A percentile compares a stretch with the other conserved stretches of the same genome.
phyloP scores from a whole-genome alignment of 148 eudicot species.

The Hydrangea macrophylla region DNA sequence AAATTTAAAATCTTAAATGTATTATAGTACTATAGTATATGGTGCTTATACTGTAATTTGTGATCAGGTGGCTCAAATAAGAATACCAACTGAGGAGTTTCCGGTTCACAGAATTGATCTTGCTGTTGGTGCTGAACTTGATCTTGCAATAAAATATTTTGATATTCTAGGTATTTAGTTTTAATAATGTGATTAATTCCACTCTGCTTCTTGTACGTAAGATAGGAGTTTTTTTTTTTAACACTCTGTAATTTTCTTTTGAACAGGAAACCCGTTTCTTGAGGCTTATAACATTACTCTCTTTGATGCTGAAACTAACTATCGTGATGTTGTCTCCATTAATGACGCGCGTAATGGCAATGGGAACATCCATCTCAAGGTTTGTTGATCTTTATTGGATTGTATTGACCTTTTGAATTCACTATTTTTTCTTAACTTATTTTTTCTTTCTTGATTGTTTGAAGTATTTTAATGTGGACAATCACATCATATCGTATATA shows the following conservation, averaged over 20 bases:
- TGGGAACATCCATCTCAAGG: conserved; percentile 57
- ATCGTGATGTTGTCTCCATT: conserved; percentile 54
- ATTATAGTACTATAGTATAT: not conserved
- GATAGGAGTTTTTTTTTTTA: conserved; percentile 6
- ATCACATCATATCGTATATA: not conserved
- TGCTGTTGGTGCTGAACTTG: conserved; percentile 67
- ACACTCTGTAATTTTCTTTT: conserved; percentile 14
- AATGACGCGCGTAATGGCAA: conserved; percentile 31
- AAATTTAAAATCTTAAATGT: too few relatives aligned
- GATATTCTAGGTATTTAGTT: conserved; percentile 54
- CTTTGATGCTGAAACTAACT: conserved; percentile 63
- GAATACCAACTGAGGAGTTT: conserved; percentile 38
- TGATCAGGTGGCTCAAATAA: conserved; percentile 68
- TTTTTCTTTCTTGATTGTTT: not conserved
- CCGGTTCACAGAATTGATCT: conserved; percentile 40
- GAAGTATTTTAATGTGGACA: not conserved
- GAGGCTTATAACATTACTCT: conserved; percentile 54
- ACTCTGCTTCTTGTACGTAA: not conserved
- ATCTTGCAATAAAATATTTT: conserved; percentile 48
- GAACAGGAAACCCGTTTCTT: conserved; percentile 66
- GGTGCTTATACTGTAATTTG: conserved; percentile 9
- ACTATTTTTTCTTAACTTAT: too few relatives aligned
- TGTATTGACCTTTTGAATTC: not conserved
- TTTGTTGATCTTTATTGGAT: conserved; percentile 13
- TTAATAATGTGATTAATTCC: conserved; percentile 1